Evolutionary conservation across 31 red algal species (phyloP).

Genomic region (Porphyra umbilicalis): DNA sequence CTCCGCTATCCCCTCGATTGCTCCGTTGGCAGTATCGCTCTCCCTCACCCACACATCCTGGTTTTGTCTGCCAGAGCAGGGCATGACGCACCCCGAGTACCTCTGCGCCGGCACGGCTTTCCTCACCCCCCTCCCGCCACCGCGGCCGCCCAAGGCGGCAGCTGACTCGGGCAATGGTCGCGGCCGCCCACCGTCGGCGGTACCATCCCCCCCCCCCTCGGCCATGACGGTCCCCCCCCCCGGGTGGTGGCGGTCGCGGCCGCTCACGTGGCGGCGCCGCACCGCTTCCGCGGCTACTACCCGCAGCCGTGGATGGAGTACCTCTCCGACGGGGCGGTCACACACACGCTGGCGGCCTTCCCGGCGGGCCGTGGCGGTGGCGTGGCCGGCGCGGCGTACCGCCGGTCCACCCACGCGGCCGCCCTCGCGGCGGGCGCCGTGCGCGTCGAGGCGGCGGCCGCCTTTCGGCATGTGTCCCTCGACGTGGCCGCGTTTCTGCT

Average conservation of each 20-base stretch:
- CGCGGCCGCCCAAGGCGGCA: neutral
- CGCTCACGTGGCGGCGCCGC: slow-evolving; percentile 88
- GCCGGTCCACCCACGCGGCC: slow-evolving; percentile 14
- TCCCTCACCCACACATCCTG: slow-evolving; percentile 76
- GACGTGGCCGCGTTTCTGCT: slow-evolving; percentile 75
- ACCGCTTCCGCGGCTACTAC: slow-evolving; percentile 70
- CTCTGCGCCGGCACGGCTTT: neutral
- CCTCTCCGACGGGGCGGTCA: slow-evolving; percentile 58
- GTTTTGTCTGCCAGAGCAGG: slow-evolving; percentile 72
- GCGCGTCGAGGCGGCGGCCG: slow-evolving; percentile 6
- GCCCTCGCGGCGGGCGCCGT: slow-evolving; percentile 2
- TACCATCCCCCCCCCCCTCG: neutral
- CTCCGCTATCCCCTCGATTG: no score
- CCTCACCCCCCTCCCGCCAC: neutral
- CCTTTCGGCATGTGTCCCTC: slow-evolving; percentile 48
- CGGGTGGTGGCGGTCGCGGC: slow-evolving; percentile 43
- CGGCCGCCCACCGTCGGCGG: neutral
- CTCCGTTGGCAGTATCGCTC: neutral
- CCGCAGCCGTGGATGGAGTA: slow-evolving; percentile 70
- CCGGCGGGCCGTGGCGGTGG: neutral
- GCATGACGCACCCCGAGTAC: slow-evolving; percentile 34
- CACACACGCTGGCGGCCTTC: slow-evolving; percentile 37
- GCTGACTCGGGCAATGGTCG: neutral
- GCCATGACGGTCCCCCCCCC: neutral
- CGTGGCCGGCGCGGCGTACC: neutral